A percentile compares a stretch with the other conserved stretches of the same genome.
These are phyloP conservation scores for Leucaena leucocephala DNA, from an alignment of 306 rosid species.

Conservation along the genomic window DNA sequence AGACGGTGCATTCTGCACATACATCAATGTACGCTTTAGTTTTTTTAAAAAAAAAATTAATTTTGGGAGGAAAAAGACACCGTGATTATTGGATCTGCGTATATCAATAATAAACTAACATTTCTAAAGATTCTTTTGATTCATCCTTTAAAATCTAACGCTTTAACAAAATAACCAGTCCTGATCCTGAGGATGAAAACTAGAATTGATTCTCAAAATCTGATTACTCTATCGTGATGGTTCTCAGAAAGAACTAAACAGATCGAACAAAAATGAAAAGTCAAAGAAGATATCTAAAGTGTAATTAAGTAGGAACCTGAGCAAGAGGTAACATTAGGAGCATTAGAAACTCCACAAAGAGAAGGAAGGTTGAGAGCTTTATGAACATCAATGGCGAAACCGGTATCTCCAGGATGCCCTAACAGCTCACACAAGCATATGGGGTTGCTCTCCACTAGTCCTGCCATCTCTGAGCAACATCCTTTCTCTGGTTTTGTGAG, in stretches of 20 bases:
- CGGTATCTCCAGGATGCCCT: slow-evolving; percentile 34
- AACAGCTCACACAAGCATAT: slow-evolving; percentile 65
- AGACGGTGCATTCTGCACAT: not conserved
- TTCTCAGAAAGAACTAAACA: not conserved
- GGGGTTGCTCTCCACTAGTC: slow-evolving; percentile 53
- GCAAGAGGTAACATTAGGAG: slow-evolving; percentile 62
- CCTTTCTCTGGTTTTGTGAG: slow-evolving; percentile 60
- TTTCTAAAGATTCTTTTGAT: not conserved
- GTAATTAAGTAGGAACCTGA: slow-evolving; percentile 48
- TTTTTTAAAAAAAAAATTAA: not conserved
- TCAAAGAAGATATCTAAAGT: not conserved
- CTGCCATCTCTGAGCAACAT: slow-evolving; percentile 76
- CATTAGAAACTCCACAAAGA: slow-evolving; percentile 52
- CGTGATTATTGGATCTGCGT: not conserved
- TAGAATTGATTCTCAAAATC: not conserved
- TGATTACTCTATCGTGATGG: not conserved
- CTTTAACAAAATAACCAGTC: not conserved
- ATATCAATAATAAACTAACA: not conserved
- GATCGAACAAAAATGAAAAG: not conserved
- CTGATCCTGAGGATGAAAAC: not conserved
- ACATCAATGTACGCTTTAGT: not conserved
- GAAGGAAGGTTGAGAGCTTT: slow-evolving; percentile 73
- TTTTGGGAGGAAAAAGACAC: not conserved
- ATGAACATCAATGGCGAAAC: slow-evolving; percentile 51
- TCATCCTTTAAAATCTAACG: not conserved